phyloP scores from a whole-genome alignment of 441 rosid species.

The Hura crepitans region DNA sequence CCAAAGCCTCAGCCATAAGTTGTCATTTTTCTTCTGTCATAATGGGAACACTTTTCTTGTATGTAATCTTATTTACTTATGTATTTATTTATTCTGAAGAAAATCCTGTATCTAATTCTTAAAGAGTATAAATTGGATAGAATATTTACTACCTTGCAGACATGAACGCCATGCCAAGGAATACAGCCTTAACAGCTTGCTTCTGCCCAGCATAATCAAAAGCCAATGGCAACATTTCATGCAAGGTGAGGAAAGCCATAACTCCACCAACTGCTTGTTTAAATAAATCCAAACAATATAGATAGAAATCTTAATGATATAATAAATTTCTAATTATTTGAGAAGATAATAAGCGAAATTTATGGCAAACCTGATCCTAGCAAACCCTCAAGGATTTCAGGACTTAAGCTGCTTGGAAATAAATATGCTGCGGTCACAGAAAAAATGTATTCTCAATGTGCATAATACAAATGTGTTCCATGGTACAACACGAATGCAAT shows the following conservation, averaged over 20 bases:
- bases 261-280: slow-evolving; percentile 85
- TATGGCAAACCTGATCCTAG: slow-evolving; percentile 69
- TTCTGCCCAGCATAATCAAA: slow-evolving; percentile 99
- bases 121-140: background rate
- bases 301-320: background rate
- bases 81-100: no score
- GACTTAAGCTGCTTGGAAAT: slow-evolving; percentile 89
- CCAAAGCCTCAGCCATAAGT: background rate
- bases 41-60: background rate
- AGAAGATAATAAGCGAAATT: slow-evolving; percentile 3
- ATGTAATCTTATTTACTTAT: no score
- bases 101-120: no score
- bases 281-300: slow-evolving; percentile 1
- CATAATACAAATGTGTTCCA: background rate
- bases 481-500: background rate
- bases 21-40: background rate
- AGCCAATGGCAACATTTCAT: slow-evolving; percentile 98
- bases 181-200: slow-evolving; percentile 96
- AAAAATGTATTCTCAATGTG: slow-evolving; percentile 8
- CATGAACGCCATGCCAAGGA: slow-evolving; percentile 99
- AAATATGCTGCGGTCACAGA: slow-evolving; percentile 64
- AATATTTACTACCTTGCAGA: slow-evolving; percentile 73
- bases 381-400: slow-evolving; percentile 92
- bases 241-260: slow-evolving; percentile 97
- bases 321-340: slow-evolving; percentile 13